A percentile compares a stretch with the other conserved stretches of the same genome.
These are phyloP conservation scores for Talaromyces funiculosus DNA, from an alignment of 2,329 filamentous ascomycete species.

Conservation along the genomic window DNA sequence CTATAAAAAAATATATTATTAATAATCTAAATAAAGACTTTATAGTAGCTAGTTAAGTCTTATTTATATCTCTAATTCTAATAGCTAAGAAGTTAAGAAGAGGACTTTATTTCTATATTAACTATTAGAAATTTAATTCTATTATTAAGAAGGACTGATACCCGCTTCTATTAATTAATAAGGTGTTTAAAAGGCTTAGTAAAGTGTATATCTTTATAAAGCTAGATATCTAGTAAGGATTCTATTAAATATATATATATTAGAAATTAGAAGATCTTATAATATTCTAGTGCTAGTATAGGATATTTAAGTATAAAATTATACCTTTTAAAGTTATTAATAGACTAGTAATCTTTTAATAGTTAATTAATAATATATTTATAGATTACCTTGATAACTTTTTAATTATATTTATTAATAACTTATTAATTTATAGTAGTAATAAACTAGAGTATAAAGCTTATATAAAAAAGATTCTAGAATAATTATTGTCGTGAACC, in stretches of 20 bases:
- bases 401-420: too few species aligned
- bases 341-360: too few species aligned
- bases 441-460: too few species aligned
- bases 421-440: too few species aligned
- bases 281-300: too few species aligned
- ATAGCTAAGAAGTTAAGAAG: slow-evolving; percentile 14
- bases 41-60: background rate
- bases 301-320: too few species aligned
- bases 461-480: too few species aligned
- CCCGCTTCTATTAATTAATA: slow-evolving; percentile 7
- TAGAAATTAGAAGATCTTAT: background rate
- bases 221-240: background rate
- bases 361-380: too few species aligned
- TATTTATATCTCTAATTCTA: background rate
- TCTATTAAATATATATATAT: background rate
- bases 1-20: background rate
- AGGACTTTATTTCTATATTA: slow-evolving; percentile 19
- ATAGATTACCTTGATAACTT: too few species aligned
- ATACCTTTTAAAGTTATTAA: too few species aligned
- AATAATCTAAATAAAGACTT: background rate
- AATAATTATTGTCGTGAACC: too few species aligned
- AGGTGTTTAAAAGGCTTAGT: background rate
- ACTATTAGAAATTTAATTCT: slow-evolving; percentile 23
- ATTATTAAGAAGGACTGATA: slow-evolving; percentile 23
- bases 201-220: background rate